phyloP scores from a whole-genome alignment of 1,284 basidiomycete genomes.

The Rhodotorula sp. region DNA sequence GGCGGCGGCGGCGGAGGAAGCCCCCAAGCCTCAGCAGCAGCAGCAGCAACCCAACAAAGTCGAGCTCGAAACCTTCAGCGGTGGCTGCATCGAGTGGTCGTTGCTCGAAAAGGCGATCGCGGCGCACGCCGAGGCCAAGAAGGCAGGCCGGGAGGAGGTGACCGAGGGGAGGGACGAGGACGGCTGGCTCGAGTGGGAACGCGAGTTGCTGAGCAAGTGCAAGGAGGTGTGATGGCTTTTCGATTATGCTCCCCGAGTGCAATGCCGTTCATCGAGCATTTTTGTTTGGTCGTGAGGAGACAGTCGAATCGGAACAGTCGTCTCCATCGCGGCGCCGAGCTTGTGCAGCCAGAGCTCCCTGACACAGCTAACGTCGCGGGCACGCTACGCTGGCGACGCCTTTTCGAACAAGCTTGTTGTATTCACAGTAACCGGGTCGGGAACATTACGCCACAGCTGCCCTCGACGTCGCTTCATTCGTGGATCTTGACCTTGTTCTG shows the following conservation, averaged over 20 bases:
- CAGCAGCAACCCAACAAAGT: conserved; percentile 15
- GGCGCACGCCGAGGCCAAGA: conserved; percentile 10
- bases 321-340: too few species aligned
- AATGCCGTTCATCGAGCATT: not conserved
- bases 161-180: conserved; percentile 55
- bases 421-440: too few species aligned
- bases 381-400: too few species aligned
- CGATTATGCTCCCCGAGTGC: too few species aligned
- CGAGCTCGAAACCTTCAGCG: conserved; percentile 8
- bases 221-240: conserved; percentile 25
- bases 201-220: conserved; percentile 60
- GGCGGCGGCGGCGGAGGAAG: not conserved
- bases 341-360: too few species aligned
- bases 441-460: too few species aligned
- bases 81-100: conserved; percentile 4
- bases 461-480: not conserved
- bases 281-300: too few species aligned
- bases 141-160: not conserved
- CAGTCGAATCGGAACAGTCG: too few species aligned
- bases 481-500: conserved; percentile 6
- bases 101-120: conserved; percentile 1
- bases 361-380: too few species aligned
- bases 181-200: conserved; percentile 65
- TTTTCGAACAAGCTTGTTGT: too few species aligned
- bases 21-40: conserved; percentile 41